Percentiles rank a stretch among this genome's conserved stretches.
Conservation (phyloP, 345 rosid genomes). For the Rhodamnia rubescens region DNA sequence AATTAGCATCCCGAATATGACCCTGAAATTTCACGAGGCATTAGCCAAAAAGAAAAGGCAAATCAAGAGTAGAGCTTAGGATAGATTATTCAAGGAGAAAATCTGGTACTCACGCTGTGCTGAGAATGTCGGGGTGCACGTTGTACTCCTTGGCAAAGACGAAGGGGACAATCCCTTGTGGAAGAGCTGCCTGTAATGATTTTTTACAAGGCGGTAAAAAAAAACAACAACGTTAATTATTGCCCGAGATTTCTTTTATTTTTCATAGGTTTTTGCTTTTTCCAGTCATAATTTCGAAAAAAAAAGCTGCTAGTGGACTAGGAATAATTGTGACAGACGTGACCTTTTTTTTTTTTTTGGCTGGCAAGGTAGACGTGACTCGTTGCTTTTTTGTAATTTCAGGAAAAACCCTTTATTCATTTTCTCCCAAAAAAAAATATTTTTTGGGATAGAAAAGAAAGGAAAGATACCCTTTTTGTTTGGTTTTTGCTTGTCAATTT, state of each 20-base stretch:
- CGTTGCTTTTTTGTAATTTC: background rate
- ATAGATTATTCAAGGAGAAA: background rate
- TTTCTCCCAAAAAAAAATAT: background rate
- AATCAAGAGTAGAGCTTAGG: background rate
- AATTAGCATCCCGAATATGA: conserved; percentile 94
- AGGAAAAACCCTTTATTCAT: background rate
- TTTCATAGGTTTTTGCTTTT: background rate
- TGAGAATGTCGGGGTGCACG: conserved; percentile 70
- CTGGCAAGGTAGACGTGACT: background rate
- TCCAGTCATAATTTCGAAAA: background rate
- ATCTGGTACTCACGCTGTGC: conserved; percentile 49
- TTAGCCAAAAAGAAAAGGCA: background rate
- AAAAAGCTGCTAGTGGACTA: background rate
- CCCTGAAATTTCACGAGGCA: conserved; percentile 35
- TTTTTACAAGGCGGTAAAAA: conserved; percentile 4
- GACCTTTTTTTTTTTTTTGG: too few species aligned
- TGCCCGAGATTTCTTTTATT: conserved; percentile 4
- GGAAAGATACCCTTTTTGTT: background rate
- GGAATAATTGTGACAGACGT: background rate
- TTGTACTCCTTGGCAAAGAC: conserved; percentile 83
- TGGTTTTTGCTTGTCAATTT: background rate
- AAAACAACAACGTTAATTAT: conserved; percentile 1
- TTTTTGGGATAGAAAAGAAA: background rate
- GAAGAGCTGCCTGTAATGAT: conserved; percentile 59
- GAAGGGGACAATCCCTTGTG: conserved; percentile 81